Evolutionary conservation across 805 yeast genomes (phyloP).

Genomic region (Candida montana): DNA sequence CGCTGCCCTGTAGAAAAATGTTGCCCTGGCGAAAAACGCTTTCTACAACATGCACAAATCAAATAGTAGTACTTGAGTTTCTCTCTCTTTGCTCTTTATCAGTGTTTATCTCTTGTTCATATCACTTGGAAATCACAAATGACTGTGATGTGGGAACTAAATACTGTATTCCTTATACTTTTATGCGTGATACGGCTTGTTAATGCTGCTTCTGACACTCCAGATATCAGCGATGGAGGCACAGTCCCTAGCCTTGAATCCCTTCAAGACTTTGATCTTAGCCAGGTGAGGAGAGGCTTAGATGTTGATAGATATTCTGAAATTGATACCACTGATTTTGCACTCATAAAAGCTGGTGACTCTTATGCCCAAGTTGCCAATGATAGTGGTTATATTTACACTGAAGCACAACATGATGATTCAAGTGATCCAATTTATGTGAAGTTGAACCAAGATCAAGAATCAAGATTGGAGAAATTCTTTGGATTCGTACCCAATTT

Average conservation of each 20-base stretch:
- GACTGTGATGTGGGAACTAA: no score
- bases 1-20: no score
- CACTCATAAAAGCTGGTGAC: not conserved
- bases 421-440: not conserved
- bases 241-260: no score
- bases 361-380: not conserved
- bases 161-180: no score
- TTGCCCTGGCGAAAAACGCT: no score
- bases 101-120: no score
- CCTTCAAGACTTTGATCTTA: no score
- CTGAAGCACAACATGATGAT: constrained; percentile 3
- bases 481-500: constrained; percentile 10
- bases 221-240: not conserved
- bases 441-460: not conserved
- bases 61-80: no score
- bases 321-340: not conserved
- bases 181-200: not conserved
- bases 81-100: no score
- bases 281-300: not conserved
- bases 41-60: no score
- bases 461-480: not conserved
- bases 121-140: no score
- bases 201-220: not conserved
- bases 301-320: not conserved
- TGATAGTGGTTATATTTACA: not conserved